Conservation (phyloP, 352 stramenopile genomes). For the Globisporangium paroecandrum region DNA sequence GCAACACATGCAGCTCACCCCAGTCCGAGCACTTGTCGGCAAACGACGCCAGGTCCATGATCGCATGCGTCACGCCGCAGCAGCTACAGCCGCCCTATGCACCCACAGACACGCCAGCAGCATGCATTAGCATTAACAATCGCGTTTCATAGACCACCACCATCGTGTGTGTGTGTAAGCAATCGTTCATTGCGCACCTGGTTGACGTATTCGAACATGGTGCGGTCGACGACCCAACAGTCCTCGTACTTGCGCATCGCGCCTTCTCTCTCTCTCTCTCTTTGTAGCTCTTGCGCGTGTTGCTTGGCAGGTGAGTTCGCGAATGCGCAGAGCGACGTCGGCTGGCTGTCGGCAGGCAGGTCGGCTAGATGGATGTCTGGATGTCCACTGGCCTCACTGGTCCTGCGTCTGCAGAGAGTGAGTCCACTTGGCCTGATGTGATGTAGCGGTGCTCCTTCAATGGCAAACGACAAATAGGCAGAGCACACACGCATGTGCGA, state of each 20-base stretch:
- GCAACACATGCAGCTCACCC: slow-evolving; percentile 26
- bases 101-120: neutral
- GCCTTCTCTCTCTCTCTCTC: neutral
- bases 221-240: slow-evolving; percentile 89
- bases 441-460: neutral
- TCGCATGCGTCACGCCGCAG: slow-evolving; percentile 86
- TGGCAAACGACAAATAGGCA: neutral
- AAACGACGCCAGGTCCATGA: slow-evolving; percentile 81
- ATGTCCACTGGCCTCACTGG: neutral
- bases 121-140: neutral
- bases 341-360: too few relatives aligned
- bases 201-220: slow-evolving; percentile 94
- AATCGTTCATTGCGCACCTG: slow-evolving; percentile 31
- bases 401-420: neutral
- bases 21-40: slow-evolving; percentile 90
- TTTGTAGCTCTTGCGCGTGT: neutral
- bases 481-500: neutral
- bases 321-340: neutral
- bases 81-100: slow-evolving; percentile 87
- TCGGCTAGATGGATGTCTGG: neutral
- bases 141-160: neutral
- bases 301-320: neutral
- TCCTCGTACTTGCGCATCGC: slow-evolving; percentile 74
- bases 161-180: neutral
- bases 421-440: neutral